Conservation (phyloP, 129 eudicot species). For the Ambrosia trifida region DNA sequence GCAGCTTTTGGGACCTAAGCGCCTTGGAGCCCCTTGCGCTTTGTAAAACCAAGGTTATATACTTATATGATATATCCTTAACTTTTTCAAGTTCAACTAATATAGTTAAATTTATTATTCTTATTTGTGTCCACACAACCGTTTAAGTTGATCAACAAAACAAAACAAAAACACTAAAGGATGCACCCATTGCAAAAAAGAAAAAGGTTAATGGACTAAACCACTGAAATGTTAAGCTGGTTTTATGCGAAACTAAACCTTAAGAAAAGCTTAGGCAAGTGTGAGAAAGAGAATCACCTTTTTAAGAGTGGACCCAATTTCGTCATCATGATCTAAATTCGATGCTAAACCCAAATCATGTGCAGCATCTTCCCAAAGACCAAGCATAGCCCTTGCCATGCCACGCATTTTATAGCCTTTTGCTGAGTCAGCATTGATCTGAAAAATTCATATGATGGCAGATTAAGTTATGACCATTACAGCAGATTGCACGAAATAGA, state of each 20-base stretch:
- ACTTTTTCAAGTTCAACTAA: background rate
- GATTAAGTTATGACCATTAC: constrained; percentile 1
- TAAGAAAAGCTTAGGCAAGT: background rate
- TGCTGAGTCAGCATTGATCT: constrained; percentile 87
- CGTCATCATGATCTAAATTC: constrained; percentile 73
- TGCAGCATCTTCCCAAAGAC: constrained; percentile 90
- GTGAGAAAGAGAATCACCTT: constrained; percentile 39
- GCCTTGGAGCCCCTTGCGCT: background rate
- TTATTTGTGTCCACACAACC: background rate
- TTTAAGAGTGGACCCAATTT: constrained; percentile 54
- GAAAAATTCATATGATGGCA: background rate
- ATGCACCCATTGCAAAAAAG: background rate
- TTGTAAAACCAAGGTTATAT: background rate
- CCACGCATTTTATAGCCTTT: constrained; percentile 84
- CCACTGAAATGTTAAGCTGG: background rate
- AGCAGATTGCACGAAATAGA: background rate
- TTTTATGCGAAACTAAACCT: background rate
- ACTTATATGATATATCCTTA: background rate
- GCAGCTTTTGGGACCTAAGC: background rate
- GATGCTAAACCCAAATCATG: constrained; percentile 77
- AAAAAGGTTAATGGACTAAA: background rate
- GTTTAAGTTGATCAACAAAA: background rate
- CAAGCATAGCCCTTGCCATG: constrained; percentile 80
- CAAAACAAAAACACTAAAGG: background rate
- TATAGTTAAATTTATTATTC: background rate